phyloP scores from a whole-genome alignment of 805 yeast species.

The Barnettozyma wickerhamii region DNA sequence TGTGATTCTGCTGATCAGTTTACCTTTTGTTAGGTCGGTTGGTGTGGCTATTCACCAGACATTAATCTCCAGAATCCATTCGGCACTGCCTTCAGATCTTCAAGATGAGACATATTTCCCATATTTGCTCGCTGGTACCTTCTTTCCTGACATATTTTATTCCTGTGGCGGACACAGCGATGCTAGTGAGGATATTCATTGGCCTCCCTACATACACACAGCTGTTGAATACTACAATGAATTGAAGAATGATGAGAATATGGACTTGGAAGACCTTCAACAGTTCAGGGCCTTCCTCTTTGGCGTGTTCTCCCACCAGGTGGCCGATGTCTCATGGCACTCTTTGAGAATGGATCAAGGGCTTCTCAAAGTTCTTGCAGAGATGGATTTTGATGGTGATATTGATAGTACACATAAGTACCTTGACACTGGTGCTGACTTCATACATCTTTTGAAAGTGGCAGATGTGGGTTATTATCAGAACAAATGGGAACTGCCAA shows the following conservation, averaged over 20 bases:
- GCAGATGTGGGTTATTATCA: conserved; percentile 21
- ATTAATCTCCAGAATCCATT: conserved; percentile 29
- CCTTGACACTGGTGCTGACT: conserved; percentile 63
- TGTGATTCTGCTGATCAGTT: too few species aligned
- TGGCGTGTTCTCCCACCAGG: conserved; percentile 60
- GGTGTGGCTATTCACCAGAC: conserved; percentile 29
- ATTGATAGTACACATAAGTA: conserved; percentile 45
- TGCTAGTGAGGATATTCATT: conserved; percentile 60
- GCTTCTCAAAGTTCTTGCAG: conserved; percentile 44
- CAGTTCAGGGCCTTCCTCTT: conserved; percentile 49
- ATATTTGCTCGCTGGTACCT: conserved; percentile 53
- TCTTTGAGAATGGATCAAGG: conserved; percentile 53
- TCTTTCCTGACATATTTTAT: conserved; percentile 68
- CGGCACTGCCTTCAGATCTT: conserved; percentile 31
- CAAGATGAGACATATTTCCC: conserved; percentile 20
- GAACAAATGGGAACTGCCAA: conserved; percentile 40
- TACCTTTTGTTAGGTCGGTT: conserved; percentile 1
- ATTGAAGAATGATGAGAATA: conserved; percentile 12
- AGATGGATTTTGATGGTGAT: conserved; percentile 52
- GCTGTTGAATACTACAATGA: conserved; percentile 38
- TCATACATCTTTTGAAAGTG: conserved; percentile 41
- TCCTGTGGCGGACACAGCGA: conserved; percentile 45
- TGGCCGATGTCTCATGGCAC: conserved; percentile 67
- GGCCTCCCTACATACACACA: conserved; percentile 59
- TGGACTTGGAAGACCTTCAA: conserved; percentile 20